These are phyloP conservation scores for Metarhizium rileyi DNA, from an alignment of 2,329 filamentous ascomycete species.

Conservation along the genomic window DNA sequence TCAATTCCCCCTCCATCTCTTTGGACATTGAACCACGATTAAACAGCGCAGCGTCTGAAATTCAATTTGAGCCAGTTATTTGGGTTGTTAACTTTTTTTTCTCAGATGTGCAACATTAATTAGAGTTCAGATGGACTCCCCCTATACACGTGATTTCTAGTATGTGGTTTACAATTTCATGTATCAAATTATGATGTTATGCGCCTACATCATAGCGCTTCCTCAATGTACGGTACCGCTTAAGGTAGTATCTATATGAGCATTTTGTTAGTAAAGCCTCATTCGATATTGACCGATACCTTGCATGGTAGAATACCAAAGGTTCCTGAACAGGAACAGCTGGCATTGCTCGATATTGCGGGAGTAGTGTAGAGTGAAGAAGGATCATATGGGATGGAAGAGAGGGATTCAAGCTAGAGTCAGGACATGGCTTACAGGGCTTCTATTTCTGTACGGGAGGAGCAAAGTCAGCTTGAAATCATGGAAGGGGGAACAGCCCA, in stretches of 20 bases:
- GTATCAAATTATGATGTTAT: constrained; percentile 16
- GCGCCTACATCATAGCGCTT: constrained; percentile 59
- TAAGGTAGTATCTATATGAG: constrained; percentile 69
- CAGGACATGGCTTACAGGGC: constrained; percentile 57
- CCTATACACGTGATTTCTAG: not conserved
- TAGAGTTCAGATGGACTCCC: not conserved
- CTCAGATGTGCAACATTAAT: not conserved
- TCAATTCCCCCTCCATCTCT: not conserved
- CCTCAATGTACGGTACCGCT: constrained; percentile 76
- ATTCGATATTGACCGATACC: not conserved
- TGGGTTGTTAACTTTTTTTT: not conserved
- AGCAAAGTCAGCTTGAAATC: not conserved
- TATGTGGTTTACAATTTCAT: not conserved
- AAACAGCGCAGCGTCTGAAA: not conserved
- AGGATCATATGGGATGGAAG: not conserved
- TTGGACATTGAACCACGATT: not conserved
- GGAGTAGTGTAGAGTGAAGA: no score
- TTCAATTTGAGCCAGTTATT: not conserved
- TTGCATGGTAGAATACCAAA: no score
- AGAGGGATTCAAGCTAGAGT: not conserved
- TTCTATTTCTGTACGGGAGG: constrained; percentile 61
- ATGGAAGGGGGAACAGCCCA: constrained; percentile 2
- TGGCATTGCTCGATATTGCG: no score
- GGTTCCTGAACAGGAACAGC: not conserved
- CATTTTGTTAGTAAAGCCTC: constrained; percentile 1